phyloP scores from a whole-genome alignment of 768 basidiomycete genomes.

The Tylopilus rubrobrunneus region DNA sequence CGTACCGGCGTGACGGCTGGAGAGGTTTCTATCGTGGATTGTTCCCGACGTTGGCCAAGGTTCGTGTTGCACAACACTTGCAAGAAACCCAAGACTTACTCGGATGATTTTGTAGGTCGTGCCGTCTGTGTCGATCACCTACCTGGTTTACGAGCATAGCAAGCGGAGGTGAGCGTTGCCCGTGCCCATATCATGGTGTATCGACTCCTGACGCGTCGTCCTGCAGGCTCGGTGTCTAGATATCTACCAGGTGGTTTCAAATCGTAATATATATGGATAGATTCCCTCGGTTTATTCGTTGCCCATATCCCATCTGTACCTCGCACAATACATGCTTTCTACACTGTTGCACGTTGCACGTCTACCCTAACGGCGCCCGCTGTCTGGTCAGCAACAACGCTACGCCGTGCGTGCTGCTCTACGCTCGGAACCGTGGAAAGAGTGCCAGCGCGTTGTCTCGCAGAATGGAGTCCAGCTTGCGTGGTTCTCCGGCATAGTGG shows the following conservation, averaged over 20 bases:
- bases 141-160: constrained; percentile 87
- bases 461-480: constrained; percentile 42
- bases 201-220: constrained; percentile 1
- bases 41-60: constrained; percentile 91
- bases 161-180: constrained; percentile 61
- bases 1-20: constrained; percentile 85
- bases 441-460: constrained; percentile 49
- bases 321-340: constrained; percentile 21
- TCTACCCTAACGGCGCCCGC: background rate
- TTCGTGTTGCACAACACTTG: constrained; percentile 22
- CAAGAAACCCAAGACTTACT: constrained; percentile 1
- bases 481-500: constrained; percentile 40
- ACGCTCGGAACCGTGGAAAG: constrained; percentile 38
- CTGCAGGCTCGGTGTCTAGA: constrained; percentile 59
- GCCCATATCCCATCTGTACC: constrained; percentile 27
- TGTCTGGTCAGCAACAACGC: background rate
- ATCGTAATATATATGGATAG: constrained; percentile 23
- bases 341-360: constrained; percentile 9
- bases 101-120: constrained; percentile 58
- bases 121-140: constrained; percentile 95
- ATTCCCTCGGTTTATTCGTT: constrained; percentile 22
- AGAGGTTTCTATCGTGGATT: constrained; percentile 92
- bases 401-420: background rate
- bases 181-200: background rate
- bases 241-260: constrained; percentile 6